Evolutionary conservation across 768 basidiomycete genomes (phyloP).

Genomic region (Trametes elegans): DNA sequence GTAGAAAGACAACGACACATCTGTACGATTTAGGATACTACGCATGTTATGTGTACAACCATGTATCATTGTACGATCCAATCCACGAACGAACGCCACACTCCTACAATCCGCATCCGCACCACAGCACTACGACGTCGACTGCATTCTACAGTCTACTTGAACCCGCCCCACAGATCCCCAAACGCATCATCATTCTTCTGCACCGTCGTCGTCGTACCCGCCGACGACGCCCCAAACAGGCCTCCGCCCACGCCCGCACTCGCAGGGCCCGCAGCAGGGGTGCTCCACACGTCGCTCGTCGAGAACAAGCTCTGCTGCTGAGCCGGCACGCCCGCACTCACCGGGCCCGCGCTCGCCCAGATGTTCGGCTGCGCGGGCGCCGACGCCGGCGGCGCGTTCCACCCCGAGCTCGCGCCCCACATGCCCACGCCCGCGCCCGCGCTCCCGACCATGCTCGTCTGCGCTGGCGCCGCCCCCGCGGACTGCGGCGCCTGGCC

Average conservation of each 20-base stretch:
- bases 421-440: conserved; percentile 59
- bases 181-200: conserved; percentile 82
- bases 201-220: conserved; percentile 31
- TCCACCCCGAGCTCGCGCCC: conserved; percentile 71
- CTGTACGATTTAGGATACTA: conserved; percentile 9
- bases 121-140: not conserved
- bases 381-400: conserved; percentile 32
- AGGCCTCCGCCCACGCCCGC: conserved; percentile 18
- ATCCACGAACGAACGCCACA: too few relatives aligned
- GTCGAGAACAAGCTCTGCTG: conserved; percentile 33
- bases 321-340: conserved; percentile 13
- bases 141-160: conserved; percentile 47
- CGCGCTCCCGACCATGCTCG: conserved; percentile 48
- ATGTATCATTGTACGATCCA: conserved; percentile 6
- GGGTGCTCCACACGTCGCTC: conserved; percentile 59
- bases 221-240: conserved; percentile 24
- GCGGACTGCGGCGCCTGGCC: conserved; percentile 24
- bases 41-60: conserved; percentile 2
- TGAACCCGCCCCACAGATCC: conserved; percentile 83
- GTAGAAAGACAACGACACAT: not conserved
- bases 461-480: conserved; percentile 37
- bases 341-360: conserved; percentile 13
- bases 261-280: conserved; percentile 23
- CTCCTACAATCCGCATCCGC: too few relatives aligned
- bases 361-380: conserved; percentile 34